Conservation (phyloP, 257 asterid genomes). For the Jacaranda copaia region DNA sequence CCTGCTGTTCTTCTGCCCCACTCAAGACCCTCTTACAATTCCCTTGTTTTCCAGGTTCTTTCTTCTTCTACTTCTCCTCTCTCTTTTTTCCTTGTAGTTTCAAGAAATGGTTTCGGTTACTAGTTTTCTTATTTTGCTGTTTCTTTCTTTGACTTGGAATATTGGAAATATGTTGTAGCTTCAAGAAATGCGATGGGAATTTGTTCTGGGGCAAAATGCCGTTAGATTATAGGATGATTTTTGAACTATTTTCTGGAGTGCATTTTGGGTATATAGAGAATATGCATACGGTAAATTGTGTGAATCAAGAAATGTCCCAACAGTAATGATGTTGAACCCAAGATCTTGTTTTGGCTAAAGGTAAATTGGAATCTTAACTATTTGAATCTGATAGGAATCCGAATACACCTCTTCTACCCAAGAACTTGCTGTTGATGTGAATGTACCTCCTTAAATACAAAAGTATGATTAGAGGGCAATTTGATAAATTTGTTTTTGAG, state of each 20-base stretch:
- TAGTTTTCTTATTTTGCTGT: background rate
- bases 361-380: too few relatives aligned
- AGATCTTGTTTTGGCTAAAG: background rate
- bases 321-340: background rate
- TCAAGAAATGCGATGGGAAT: background rate
- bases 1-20: constrained; percentile 52
- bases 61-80: background rate
- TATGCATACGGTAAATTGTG: too few relatives aligned
- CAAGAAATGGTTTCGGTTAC: background rate
- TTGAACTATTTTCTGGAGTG: background rate
- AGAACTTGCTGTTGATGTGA: too few relatives aligned
- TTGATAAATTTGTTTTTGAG: too few relatives aligned
- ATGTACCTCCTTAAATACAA: too few relatives aligned
- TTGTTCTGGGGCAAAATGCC: background rate
- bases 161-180: background rate
- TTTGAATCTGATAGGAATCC: too few relatives aligned
- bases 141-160: background rate
- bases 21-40: constrained; percentile 62
- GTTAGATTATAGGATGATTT: background rate
- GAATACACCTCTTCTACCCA: too few relatives aligned
- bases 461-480: too few relatives aligned
- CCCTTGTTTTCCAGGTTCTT: constrained; percentile 79
- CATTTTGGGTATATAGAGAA: too few relatives aligned
- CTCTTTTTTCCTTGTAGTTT: background rate
- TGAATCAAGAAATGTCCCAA: too few relatives aligned